Conservation (phyloP, 257 asterid genomes). For the Solanum rostratum region DNA sequence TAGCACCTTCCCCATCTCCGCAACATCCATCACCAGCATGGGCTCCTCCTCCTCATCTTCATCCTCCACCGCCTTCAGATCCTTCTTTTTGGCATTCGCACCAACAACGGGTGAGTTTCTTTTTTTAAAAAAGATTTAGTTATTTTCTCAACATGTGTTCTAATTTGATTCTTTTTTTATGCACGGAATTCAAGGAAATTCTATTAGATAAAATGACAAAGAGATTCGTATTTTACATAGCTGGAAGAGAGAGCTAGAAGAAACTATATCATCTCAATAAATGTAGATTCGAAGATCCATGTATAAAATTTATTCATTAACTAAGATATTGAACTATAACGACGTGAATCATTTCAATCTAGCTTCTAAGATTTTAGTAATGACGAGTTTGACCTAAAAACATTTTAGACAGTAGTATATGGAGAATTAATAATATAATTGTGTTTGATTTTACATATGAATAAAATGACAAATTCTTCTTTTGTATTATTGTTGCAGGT, state of each 20-base stretch:
- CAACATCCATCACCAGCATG: slow-evolving; percentile 17
- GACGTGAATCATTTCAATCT: background rate
- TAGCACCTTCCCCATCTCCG: slow-evolving; percentile 31
- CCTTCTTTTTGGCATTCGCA: slow-evolving; percentile 54
- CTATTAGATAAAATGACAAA: too few species aligned
- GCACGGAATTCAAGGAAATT: too few species aligned
- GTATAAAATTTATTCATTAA: background rate
- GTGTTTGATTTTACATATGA: background rate
- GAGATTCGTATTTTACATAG: background rate
- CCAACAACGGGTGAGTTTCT: slow-evolving; percentile 47
- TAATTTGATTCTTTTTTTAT: too few species aligned
- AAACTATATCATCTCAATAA: background rate
- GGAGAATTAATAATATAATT: background rate
- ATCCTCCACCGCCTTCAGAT: slow-evolving; percentile 26
- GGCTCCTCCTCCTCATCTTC: slow-evolving; percentile 18
- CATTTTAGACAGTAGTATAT: background rate
- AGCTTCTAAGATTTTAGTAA: background rate
- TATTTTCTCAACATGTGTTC: background rate
- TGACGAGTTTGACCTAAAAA: background rate
- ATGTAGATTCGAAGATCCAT: background rate
- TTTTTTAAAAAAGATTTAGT: background rate
- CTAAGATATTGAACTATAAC: background rate
- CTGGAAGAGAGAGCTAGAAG: background rate
- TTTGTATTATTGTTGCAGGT: slow-evolving; percentile 22
- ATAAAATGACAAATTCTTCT: background rate